phyloP scores from a whole-genome alignment of 306 rosid species.

The Coriaria nepalensis region DNA sequence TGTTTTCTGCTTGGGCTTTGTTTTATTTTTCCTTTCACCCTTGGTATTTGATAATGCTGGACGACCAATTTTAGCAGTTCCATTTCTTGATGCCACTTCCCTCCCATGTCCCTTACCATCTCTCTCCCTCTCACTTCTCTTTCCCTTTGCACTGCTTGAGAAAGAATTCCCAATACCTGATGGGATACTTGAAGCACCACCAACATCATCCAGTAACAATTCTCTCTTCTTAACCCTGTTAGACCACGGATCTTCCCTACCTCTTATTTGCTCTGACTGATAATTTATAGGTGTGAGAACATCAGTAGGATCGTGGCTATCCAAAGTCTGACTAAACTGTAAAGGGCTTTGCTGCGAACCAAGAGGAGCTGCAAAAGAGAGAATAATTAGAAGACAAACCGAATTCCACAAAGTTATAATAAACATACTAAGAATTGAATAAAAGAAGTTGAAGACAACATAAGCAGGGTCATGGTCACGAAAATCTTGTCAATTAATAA shows the following conservation, averaged over 20 bases:
- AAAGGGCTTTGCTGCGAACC: constrained; percentile 76
- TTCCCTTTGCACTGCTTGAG: constrained; percentile 85
- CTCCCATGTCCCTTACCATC: constrained; percentile 89
- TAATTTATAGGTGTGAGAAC: constrained; percentile 41
- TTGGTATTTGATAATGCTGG: constrained; percentile 61
- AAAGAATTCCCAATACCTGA: constrained; percentile 65
- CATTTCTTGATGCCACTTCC: constrained; percentile 78
- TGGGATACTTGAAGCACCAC: constrained; percentile 41
- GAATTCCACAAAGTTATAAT: constrained; percentile 3
- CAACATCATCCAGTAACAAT: constrained; percentile 84
- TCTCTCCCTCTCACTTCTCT: constrained; percentile 98
- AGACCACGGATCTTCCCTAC: constrained; percentile 69
- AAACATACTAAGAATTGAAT: background rate
- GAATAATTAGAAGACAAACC: background rate
- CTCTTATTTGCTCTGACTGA: constrained; percentile 47
- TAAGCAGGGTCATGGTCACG: too few species aligned
- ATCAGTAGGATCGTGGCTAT: constrained; percentile 53
- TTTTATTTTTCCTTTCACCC: constrained; percentile 81
- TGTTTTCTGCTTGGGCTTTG: constrained; percentile 97
- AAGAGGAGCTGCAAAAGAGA: constrained; percentile 53
- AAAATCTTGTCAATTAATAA: too few species aligned
- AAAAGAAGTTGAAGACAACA: too few species aligned
- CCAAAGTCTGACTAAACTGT: constrained; percentile 55
- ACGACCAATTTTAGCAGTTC: constrained; percentile 70
- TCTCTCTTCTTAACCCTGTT: constrained; percentile 95